Base-by-base conservation (phyloP, 1,139 yeast genomes). In the Hansenula sp. region DNA sequence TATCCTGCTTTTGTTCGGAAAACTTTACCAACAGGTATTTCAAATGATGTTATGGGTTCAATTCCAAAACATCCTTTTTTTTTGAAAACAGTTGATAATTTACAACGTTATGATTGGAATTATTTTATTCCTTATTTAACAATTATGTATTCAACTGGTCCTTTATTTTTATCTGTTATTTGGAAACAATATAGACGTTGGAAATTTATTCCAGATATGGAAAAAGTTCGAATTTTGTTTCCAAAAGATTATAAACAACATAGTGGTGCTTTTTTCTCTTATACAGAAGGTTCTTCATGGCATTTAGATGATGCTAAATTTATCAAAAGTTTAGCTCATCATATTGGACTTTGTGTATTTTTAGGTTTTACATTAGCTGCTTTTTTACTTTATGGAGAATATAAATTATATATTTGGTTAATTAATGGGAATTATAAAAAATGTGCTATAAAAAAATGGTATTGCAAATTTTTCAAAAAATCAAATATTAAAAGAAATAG, bases 111-210 rank as follows among this genome's bases (percentile, higher is more conserved):
- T 62, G 73, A 83, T 53, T 40, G 48, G 32, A 82, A 83, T 60
- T 86, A 92, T 87, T 62, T 81, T 34, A 78, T 87, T 21, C 96
- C 97, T 14, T 89, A 89, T 64, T 69, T 89, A 45, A 89, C 97
- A 30, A 88, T 89, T 60, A 89, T 89, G 96, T 85, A 79, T 57
- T 81, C 95, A 14, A 90, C 97, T 1, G 97, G 97, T 5, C 97
- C 97, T 1, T 66, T 89, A 45, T 88, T 87, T 58, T 69, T 89
- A 36, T 82, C 94, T 13, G 90, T 87, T 34, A 73, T 89, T 51
- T 85, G 95, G 92, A 83, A 86, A 61, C 88, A 82, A 54, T 89
- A 85, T 64, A 83, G 82, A 62, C 73, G 95, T 51, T 83, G 88
- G 85, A 43, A 33, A 1, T 80, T 82, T 6, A 75, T 78, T 18